Conservation (phyloP, 148 eudicot genomes). For the Fagopyrum esculentum region DNA sequence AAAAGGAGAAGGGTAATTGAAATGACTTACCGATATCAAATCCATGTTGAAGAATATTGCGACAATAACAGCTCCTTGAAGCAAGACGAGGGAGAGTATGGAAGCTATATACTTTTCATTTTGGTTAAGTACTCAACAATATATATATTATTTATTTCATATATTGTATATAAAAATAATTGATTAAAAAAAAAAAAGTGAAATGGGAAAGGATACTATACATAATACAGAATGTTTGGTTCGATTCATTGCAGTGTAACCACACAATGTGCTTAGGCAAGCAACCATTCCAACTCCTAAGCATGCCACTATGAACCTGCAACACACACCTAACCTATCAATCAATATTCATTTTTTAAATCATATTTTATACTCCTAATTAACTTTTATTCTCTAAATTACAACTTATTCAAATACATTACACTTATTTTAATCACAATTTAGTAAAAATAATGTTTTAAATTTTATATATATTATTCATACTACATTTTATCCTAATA, state of each 20-base stretch:
- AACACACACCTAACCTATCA: not conserved
- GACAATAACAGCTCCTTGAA: slow-evolving; percentile 15
- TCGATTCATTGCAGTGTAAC: slow-evolving; percentile 18
- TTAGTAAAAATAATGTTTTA: too few relatives aligned
- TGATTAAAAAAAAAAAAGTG: not conserved
- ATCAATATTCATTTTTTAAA: not conserved
- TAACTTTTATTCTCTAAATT: not conserved
- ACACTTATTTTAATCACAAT: too few relatives aligned
- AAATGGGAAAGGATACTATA: slow-evolving; percentile 10
- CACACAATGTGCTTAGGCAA: slow-evolving; percentile 18
- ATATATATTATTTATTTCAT: not conserved
- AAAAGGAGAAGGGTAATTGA: not conserved
- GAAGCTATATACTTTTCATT: slow-evolving; percentile 11
- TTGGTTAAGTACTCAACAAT: not conserved
- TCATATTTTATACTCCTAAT: not conserved
- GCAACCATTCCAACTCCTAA: slow-evolving; percentile 21
- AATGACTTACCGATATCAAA: slow-evolving; percentile 13
- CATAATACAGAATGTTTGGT: slow-evolving; percentile 14
- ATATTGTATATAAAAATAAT: not conserved
- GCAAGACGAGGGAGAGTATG: slow-evolving; percentile 12
- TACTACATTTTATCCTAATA: too few relatives aligned
- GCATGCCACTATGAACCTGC: slow-evolving; percentile 20
- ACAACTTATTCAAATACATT: too few relatives aligned
- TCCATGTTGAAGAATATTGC: slow-evolving; percentile 18
- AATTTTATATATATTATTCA: too few relatives aligned